Conservation (phyloP, 148 eudicot species). For the Heliosperma pusillum region DNA sequence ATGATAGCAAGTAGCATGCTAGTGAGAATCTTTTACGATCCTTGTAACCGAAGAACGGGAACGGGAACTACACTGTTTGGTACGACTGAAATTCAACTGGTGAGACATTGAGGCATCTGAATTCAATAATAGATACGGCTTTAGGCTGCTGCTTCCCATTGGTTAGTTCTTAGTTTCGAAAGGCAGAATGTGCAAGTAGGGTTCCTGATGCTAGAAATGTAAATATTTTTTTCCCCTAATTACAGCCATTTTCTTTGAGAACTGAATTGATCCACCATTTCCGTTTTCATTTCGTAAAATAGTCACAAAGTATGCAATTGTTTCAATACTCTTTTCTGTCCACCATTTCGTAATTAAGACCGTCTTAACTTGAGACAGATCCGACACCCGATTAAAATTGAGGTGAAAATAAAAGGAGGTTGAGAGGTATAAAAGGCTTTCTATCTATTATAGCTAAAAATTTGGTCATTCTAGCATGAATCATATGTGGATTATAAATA, state of each 20-base stretch:
- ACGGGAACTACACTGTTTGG: background rate
- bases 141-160: background rate
- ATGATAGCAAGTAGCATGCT: background rate
- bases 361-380: too few species aligned
- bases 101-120: background rate
- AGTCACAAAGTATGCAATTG: too few species aligned
- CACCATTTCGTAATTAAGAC: too few species aligned
- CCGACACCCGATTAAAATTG: too few species aligned
- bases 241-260: background rate
- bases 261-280: conserved; percentile 4
- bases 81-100: background rate
- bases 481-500: background rate
- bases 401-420: too few species aligned
- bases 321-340: background rate
- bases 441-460: too few species aligned
- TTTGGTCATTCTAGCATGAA: background rate
- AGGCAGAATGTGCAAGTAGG: conserved; percentile 17
- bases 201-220: background rate
- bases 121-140: background rate
- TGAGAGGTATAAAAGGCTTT: too few species aligned
- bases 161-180: conserved; percentile 19
- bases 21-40: background rate
- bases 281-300: background rate
- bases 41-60: background rate
- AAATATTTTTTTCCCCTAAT: background rate